phyloP scores from a whole-genome alignment of 2,329 filamentous ascomycete species.

The Penicillium corylophilum region DNA sequence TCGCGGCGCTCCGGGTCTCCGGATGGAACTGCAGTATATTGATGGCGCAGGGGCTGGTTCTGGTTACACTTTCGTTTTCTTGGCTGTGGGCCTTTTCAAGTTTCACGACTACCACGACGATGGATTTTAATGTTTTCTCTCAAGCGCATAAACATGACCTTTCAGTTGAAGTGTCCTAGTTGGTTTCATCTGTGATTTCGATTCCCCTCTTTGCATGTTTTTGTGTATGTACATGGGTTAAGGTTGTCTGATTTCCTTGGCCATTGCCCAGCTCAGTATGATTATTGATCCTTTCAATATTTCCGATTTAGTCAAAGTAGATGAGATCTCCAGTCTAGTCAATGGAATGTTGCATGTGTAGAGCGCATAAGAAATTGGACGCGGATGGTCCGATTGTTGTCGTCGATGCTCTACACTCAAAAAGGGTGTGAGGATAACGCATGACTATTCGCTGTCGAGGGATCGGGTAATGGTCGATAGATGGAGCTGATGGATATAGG shows the following conservation, averaged over 20 bases:
- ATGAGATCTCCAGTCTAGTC: too few relatives aligned
- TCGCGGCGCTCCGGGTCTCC: constrained; percentile 20
- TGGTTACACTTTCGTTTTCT: constrained; percentile 9
- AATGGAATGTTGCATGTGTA: not conserved
- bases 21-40: constrained; percentile 25
- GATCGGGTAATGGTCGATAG: not conserved
- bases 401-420: not conserved
- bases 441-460: not conserved
- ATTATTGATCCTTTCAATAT: constrained; percentile 7
- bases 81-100: constrained; percentile 1
- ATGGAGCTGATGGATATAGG: not conserved
- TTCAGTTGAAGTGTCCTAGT: constrained; percentile 5
- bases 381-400: not conserved
- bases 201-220: constrained; percentile 32
- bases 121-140: constrained; percentile 17
- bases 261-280: constrained; percentile 11
- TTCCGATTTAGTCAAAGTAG: not conserved
- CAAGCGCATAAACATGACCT: constrained; percentile 17
- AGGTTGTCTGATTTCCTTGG: constrained; percentile 13
- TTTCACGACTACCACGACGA: constrained; percentile 20
- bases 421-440: not conserved
- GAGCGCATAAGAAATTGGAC: not conserved
- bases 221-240: constrained; percentile 17
- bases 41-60: constrained; percentile 22
- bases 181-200: constrained; percentile 21